Evolutionary conservation across 768 basidiomycete genomes (phyloP), one percentile per base, ranked within the genome.

Genomic region (Suillus hirtellus): DNA sequence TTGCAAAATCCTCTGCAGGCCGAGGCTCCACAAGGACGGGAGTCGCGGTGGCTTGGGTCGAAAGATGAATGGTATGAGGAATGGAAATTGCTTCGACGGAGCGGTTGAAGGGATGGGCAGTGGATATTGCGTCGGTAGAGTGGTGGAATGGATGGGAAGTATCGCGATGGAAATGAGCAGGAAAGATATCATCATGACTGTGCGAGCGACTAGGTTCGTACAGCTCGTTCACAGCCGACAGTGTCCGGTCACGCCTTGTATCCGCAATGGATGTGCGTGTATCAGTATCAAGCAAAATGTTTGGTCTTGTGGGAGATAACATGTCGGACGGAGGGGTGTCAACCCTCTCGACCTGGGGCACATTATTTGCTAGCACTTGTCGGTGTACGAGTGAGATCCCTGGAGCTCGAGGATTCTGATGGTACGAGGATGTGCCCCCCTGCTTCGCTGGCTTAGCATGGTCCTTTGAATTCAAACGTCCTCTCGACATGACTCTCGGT

Each of bases 1-100:
- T 82, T 34, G 77, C 80, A 66, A 83, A 84, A 64, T 83, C 82
- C 0, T 81, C 72, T 4, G 77, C 80, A 14, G 74, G 79, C 19
- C 73, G 75, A 4, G 80, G 81, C 46, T 81, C 77, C 6, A 77
- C 77, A 44, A 78, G 72, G 37, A 80, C 64, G 0, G 81, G 81
- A n/a, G 76, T 78, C 11, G 67, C 67, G 31, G 73, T 69, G 43
- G 67, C 69, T 31, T 69, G 42, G n/a, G 55, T 35, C 40, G 46
- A 65, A 54, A 50, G 64, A 60, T 59, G 61, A 42, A 60, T 40
- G 21, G 58, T 40, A 34, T 34, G 61, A 40, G 55, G 55, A 19
- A 56, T 17, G 55, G 55, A 56, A 40, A 40, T 40, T 24, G 55
- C 55, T 40, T 56, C 55, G 6, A 15, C 4, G 55, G 55, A 56